Base-by-base conservation (phyloP, 2,329 filamentous ascomycete genomes). In the Akanthomyces lecanii region DNA sequence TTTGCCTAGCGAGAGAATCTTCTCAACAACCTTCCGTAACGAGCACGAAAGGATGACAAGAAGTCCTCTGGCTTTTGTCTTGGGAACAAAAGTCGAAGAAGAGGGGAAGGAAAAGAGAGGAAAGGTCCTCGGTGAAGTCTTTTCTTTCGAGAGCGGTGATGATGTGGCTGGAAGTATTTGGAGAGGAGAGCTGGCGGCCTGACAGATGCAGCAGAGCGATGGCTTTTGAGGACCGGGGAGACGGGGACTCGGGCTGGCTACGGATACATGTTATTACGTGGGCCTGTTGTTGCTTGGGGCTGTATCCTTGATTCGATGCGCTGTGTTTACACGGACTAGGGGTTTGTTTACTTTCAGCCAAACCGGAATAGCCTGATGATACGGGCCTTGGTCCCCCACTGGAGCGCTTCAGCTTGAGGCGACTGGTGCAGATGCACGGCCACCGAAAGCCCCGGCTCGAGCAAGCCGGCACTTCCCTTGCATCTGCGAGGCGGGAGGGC, bases 31-130 rank as follows among this genome's bases (percentile, higher is more conserved):
- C 77, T 78, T 76, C 70, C 85, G 86, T 86, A 78, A 77, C 81
- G 81, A 76, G 78, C 68, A 77, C 84, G 84, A 87, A 86, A 87
- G 85, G 85, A 86, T 82, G 83, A 84, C 79, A 86, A 87, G 84
- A 87, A 86, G 78, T 82, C 80, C 82, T 85, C 82, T 84, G 82
- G 83, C 83, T 85, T 82, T 81, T 83, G 79, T 82, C 78, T 79
- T 75, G 79, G 77, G 80, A 80, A 80, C 79, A 81, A 82, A 81
- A 79, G 77, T 78, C 75, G 76, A 73, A 77, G 74, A 63, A 70
- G 67, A 70, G 70, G 38, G 38, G 72, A 73, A 72, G 64, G 66
- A 66, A 67, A 64, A 69, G 71, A 73, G 67, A 70, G 69, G 69
- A 68, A 65, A 68, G 66, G 67, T 70, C 70, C 72, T 75, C 73